A percentile compares a stretch with the other conserved stretches of the same genome.
These are phyloP conservation scores for Boletus vermiculosoides DNA, from an alignment of 768 basidiomycete species.

Conservation along the genomic window DNA sequence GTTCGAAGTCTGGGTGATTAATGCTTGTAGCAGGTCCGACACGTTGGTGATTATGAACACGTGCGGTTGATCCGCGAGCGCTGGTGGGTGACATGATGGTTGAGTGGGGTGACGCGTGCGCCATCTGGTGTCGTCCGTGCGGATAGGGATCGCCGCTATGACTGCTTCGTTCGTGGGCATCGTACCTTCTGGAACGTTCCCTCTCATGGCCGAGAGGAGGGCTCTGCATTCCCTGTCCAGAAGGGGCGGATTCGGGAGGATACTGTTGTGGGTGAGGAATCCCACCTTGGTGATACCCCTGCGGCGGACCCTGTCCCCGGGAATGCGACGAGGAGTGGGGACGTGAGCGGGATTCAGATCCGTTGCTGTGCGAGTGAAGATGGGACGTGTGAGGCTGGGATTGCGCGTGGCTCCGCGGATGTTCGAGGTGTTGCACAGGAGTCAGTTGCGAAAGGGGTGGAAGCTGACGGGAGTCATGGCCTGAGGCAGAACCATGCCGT, in stretches of 20 bases:
- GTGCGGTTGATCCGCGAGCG: conserved; percentile 36
- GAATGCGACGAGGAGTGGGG: conserved; percentile 54
- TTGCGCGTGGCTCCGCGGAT: conserved; percentile 34
- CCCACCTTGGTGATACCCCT: conserved; percentile 37
- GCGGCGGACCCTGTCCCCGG: conserved; percentile 40
- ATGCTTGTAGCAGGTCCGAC: conserved; percentile 61
- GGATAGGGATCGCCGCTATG: conserved; percentile 36
- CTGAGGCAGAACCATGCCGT: conserved; percentile 41
- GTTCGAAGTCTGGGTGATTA: conserved; percentile 38
- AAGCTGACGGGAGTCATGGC: conserved; percentile 49
- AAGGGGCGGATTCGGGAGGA: conserved; percentile 42
- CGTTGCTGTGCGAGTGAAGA: conserved; percentile 40
- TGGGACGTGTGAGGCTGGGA: conserved; percentile 41
- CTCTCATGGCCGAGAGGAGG: conserved; percentile 45
- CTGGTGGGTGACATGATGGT: conserved; percentile 36
- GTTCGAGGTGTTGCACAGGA: conserved; percentile 41
- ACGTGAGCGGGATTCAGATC: conserved; percentile 46
- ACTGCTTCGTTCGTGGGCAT: conserved; percentile 41
- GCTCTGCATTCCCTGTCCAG: conserved; percentile 48
- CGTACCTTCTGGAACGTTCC: conserved; percentile 48
- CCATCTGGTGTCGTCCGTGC: conserved; percentile 32
- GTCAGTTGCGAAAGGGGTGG: conserved; percentile 49
- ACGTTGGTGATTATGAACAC: conserved; percentile 65
- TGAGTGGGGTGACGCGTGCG: conserved; percentile 35
- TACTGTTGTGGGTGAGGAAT: conserved; percentile 46